phyloP scores from a whole-genome alignment of 345 rosid genomes.

The Alliaria petiolata region DNA sequence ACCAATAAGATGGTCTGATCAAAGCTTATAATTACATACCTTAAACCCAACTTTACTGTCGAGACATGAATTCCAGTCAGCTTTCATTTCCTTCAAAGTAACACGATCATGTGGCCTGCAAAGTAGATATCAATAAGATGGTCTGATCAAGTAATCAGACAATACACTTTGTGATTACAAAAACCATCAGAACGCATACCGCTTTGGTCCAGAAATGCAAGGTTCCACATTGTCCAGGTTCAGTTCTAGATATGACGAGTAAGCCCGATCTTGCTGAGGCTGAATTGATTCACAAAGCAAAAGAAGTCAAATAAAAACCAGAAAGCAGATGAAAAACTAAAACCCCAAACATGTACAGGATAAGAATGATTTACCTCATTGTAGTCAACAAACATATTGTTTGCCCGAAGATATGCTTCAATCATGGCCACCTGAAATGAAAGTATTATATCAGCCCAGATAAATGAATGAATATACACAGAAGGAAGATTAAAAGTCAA shows the following conservation, averaged over 20 bases:
- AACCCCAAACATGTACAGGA: not conserved
- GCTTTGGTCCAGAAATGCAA: slow-evolving; percentile 90
- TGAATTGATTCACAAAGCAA: slow-evolving; percentile 7
- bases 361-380: slow-evolving; percentile 53
- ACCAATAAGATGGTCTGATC: not conserved
- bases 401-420: slow-evolving; percentile 82
- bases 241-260: slow-evolving; percentile 69
- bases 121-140: slow-evolving; percentile 15
- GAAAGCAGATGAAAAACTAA: not conserved
- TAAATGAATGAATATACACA: not conserved
- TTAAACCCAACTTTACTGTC: slow-evolving; percentile 85
- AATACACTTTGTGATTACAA: not conserved
- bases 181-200: slow-evolving; percentile 42
- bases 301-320: not conserved
- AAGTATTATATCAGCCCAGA: not conserved
- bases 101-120: slow-evolving; percentile 94
- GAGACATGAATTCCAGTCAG: slow-evolving; percentile 90
- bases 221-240: slow-evolving; percentile 80
- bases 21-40: slow-evolving; percentile 38
- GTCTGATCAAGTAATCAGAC: not conserved
- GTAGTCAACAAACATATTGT: slow-evolving; percentile 90
- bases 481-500: not conserved
- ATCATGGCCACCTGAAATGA: slow-evolving; percentile 46
- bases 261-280: slow-evolving; percentile 32
- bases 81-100: slow-evolving; percentile 82